phyloP scores from a whole-genome alignment of 2,329 filamentous ascomycete genomes.

The Cercospora beticola region DNA sequence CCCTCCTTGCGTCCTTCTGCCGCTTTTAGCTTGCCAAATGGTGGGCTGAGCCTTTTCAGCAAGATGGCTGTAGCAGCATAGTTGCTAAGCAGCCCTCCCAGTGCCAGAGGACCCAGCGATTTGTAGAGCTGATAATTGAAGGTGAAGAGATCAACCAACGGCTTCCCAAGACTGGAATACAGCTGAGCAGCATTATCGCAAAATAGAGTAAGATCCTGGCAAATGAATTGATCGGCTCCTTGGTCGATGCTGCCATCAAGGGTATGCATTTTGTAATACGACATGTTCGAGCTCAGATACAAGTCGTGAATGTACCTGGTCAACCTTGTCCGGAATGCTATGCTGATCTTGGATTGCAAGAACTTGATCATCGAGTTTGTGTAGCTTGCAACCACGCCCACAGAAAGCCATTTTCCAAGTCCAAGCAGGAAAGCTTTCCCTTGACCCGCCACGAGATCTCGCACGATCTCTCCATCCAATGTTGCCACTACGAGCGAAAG shows the following conservation, averaged over 20 bases:
- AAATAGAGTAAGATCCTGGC: slow-evolving; percentile 92
- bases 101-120: slow-evolving; percentile 81
- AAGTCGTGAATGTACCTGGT: slow-evolving; percentile 97
- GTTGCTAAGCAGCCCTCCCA: slow-evolving; percentile 83
- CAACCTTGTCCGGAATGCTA: slow-evolving; percentile 91
- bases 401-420: slow-evolving; percentile 89
- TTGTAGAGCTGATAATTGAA: slow-evolving; percentile 98
- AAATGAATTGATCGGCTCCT: slow-evolving; percentile 94
- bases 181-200: slow-evolving; percentile 88
- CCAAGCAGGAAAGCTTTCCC: slow-evolving; percentile 85
- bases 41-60: slow-evolving; percentile 82
- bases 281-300: slow-evolving; percentile 90
- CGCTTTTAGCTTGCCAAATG: slow-evolving; percentile 94
- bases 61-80: slow-evolving; percentile 94
- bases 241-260: slow-evolving; percentile 90
- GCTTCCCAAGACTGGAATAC: slow-evolving; percentile 97
- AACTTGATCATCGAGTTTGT: slow-evolving; percentile 99
- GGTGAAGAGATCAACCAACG: slow-evolving; percentile 91
- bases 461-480: slow-evolving; percentile 91
- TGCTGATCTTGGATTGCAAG: slow-evolving; percentile 95
- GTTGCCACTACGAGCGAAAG: slow-evolving; percentile 89
- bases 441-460: slow-evolving; percentile 92
- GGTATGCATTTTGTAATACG: slow-evolving; percentile 94
- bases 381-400: slow-evolving; percentile 91
- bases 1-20: slow-evolving; percentile 94